Evolutionary conservation across 257 asterid genomes (phyloP), one percentile per base, ranked within the genome.

Genomic region (Linaria vulgaris): DNA sequence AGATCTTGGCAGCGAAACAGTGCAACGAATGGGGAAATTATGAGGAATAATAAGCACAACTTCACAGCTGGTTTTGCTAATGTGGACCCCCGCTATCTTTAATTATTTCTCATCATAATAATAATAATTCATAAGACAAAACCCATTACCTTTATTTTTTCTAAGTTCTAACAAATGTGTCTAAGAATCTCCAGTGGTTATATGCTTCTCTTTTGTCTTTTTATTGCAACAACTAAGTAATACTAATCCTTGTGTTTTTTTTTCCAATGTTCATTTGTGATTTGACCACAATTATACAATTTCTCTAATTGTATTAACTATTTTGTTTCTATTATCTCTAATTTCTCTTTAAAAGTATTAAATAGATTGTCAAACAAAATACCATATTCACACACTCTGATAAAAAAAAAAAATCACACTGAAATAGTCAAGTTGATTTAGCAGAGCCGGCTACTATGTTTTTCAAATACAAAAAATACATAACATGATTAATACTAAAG

Each of bases 61-160:
- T 72, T 66, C 73, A 78, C 85, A 81, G 88, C 85, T 83, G 88
- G 84, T 79, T 63, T 73, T 62, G 73, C 66, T 64, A 57, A 64
- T 22, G 68, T 69, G 75, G 75, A 38, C 55, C 75, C n/a, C 74
- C 61, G 22, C 66, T 57, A 55, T 17, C n/a, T 15, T 58, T 47
- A 56, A 54, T 57, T 56, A 9, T 50, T 45, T 9, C 8, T 24
- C 14, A 12, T 12, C 50, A 62, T 59, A n/a, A n/a, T 53, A 46
- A 59, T 59, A 50, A 56, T 64, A 51, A 61, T 46, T 37, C 34
- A 54, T 53, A 12, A 60, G 65, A 19, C 17, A 19, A n/a, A n/a
- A 46, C 17, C n/a, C n/a, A 6, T 46, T n/a, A n/a, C 51, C 17
- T 1, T 11, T 14, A 13, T 13, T 7, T 46, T 46, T 46, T 46